These are phyloP conservation scores for Letharia columbiana DNA, from an alignment of 495 filamentous ascomycete genomes.

Conservation along the genomic window DNA sequence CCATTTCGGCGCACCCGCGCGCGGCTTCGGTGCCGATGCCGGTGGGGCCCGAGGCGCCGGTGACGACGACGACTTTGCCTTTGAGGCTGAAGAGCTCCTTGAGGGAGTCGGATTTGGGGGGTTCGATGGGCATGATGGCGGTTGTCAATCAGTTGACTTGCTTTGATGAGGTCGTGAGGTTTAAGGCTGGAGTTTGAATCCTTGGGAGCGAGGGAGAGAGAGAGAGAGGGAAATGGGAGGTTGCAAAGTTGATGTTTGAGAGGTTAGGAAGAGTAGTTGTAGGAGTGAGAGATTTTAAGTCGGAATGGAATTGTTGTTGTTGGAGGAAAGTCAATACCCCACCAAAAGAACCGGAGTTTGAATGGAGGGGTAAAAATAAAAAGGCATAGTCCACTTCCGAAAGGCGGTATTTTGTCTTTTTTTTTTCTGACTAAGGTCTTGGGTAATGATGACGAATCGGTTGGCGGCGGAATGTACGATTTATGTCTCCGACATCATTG, in stretches of 20 bases:
- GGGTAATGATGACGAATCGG: not conserved
- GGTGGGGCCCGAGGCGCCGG: constrained; percentile 57
- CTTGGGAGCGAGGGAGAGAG: too few relatives aligned
- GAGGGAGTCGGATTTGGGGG: constrained; percentile 50
- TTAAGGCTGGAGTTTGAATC: not conserved
- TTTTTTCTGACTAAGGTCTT: not conserved
- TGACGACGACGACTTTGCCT: constrained; percentile 64
- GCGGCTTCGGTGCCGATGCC: constrained; percentile 70
- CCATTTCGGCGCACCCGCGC: constrained; percentile 63
- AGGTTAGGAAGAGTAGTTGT: not conserved
- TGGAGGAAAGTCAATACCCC: not conserved
- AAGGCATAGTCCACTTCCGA: not conserved
- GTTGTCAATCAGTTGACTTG: not conserved
- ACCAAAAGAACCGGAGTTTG: not conserved
- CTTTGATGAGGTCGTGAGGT: not conserved
- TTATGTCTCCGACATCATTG: too few relatives aligned
- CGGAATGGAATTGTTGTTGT: not conserved
- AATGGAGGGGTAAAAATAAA: not conserved
- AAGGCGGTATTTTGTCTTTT: not conserved
- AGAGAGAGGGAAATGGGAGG: not conserved
- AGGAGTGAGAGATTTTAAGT: not conserved
- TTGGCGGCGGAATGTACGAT: not conserved
- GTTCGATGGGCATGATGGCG: constrained; percentile 43
- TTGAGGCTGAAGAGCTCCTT: constrained; percentile 62
- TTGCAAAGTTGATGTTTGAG: too few relatives aligned